phyloP scores from a whole-genome alignment of 352 stramenopile genomes.

The Globisporangium viniferum region DNA sequence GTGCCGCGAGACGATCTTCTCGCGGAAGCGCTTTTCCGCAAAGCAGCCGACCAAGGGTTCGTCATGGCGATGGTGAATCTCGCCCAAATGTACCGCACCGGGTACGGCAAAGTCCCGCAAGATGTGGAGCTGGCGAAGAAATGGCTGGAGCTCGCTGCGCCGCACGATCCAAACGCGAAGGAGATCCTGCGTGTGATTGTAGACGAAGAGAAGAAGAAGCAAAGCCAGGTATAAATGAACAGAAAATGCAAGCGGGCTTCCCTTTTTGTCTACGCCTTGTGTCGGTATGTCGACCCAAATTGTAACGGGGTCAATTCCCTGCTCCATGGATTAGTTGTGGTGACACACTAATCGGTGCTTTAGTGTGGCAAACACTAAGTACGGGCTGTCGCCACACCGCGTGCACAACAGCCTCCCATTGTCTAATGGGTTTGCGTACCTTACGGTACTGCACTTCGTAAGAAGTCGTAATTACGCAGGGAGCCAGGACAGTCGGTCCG shows the following conservation, averaged over 20 bases:
- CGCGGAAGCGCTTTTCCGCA: conserved; percentile 71
- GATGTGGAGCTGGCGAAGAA: conserved; percentile 60
- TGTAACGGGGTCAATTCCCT: no score
- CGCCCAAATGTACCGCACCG: conserved; percentile 78
- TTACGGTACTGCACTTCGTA: no score
- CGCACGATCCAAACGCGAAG: conserved; percentile 75
- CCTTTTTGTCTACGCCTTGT: not conserved
- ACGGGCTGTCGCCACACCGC: no score
- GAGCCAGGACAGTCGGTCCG: no score
- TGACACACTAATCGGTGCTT: no score
- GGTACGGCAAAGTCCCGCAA: conserved; percentile 62
- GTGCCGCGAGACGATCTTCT: conserved; percentile 53
- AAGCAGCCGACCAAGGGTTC: conserved; percentile 72
- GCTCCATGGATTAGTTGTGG: no score
- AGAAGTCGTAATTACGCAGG: no score
- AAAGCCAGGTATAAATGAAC: conserved; percentile 3
- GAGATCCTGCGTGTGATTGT: conserved; percentile 53
- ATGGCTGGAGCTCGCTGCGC: conserved; percentile 73
- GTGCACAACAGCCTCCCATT: no score
- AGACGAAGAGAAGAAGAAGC: conserved; percentile 10
- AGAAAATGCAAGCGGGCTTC: not conserved
- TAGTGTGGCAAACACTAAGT: no score
- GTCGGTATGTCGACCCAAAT: not conserved
- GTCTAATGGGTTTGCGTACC: no score
- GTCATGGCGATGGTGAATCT: conserved; percentile 89